Conservation (phyloP, 495 filamentous ascomycete genomes). For the Neurospora pannonica region DNA sequence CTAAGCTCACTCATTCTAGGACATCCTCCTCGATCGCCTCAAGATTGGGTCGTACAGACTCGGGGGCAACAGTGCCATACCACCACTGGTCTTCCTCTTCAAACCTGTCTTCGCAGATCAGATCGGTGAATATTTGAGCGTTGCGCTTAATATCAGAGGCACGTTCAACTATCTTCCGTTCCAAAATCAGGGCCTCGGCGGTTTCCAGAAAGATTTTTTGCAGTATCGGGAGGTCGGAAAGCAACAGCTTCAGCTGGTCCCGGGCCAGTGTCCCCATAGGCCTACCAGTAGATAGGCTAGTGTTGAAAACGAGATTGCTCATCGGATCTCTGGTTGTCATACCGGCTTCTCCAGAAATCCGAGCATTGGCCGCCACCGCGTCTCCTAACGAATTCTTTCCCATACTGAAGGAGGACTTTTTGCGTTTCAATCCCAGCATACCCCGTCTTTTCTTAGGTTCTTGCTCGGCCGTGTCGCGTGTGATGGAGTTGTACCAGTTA, state of each 20-base stretch:
- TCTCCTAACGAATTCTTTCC: slow-evolving; percentile 13
- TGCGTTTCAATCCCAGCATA: slow-evolving; percentile 38
- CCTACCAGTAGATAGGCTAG: slow-evolving; percentile 42
- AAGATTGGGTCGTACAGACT: slow-evolving; percentile 35
- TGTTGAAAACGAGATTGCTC: slow-evolving; percentile 37
- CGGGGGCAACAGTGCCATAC: slow-evolving; percentile 34
- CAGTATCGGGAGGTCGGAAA: slow-evolving; percentile 39
- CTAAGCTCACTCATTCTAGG: slow-evolving; percentile 18
- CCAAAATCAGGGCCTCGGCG: slow-evolving; percentile 45
- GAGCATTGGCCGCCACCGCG: not conserved
- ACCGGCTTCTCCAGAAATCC: not conserved
- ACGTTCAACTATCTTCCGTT: slow-evolving; percentile 42
- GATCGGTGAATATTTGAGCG: slow-evolving; percentile 39
- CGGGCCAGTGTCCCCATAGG: slow-evolving; percentile 40
- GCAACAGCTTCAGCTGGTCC: slow-evolving; percentile 37
- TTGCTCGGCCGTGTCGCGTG: slow-evolving; percentile 29
- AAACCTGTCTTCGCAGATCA: slow-evolving; percentile 42
- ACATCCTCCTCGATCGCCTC: slow-evolving; percentile 40
- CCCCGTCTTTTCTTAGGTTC: slow-evolving; percentile 35
- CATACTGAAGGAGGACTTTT: slow-evolving; percentile 31
- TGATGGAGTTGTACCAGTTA: slow-evolving; percentile 40
- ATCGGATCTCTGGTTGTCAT: not conserved
- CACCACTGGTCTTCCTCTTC: slow-evolving; percentile 46
- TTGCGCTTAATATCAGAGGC: slow-evolving; percentile 45
- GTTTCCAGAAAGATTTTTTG: slow-evolving; percentile 44